Conservation (phyloP, 495 filamentous ascomycete species). For the Achaetomiella virescens region DNA sequence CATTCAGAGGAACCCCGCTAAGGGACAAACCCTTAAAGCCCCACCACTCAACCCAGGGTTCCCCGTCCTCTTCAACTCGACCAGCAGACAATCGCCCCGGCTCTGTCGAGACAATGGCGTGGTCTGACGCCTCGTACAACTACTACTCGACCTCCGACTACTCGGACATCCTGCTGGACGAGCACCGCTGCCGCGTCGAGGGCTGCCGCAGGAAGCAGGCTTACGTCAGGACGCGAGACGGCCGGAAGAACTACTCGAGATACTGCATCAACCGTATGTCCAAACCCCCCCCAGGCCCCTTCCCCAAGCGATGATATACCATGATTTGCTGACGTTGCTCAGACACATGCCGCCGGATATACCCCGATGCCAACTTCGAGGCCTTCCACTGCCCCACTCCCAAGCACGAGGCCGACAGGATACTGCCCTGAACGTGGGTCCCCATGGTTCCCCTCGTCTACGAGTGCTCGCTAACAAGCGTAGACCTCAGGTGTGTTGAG, state of each 20-base stretch:
- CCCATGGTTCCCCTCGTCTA: neutral
- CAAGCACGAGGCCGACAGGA: neutral
- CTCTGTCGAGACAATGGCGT: neutral
- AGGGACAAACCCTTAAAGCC: neutral
- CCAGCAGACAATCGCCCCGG: neutral
- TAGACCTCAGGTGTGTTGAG: constrained; percentile 8
- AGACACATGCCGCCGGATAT: constrained; percentile 7
- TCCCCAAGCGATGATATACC: neutral
- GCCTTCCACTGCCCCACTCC: constrained; percentile 9
- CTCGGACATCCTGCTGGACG: constrained; percentile 9
- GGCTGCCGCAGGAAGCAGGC: constrained; percentile 13
- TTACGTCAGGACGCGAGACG: neutral
- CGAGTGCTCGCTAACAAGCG: neutral
- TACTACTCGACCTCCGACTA: neutral
- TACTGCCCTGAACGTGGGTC: constrained; percentile 8
- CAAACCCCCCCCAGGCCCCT: too few species aligned
- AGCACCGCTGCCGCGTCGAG: constrained; percentile 12
- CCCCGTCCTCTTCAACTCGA: neutral
- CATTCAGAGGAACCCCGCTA: neutral
- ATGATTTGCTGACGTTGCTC: neutral
- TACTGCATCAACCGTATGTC: constrained; percentile 10
- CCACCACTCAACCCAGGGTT: neutral
- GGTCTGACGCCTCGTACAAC: constrained; percentile 8
- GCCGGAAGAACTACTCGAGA: constrained; percentile 9
- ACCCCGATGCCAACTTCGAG: neutral